Evolutionary conservation across 2,329 filamentous ascomycete species (phyloP).

Genomic region (Penicillium sp.): DNA sequence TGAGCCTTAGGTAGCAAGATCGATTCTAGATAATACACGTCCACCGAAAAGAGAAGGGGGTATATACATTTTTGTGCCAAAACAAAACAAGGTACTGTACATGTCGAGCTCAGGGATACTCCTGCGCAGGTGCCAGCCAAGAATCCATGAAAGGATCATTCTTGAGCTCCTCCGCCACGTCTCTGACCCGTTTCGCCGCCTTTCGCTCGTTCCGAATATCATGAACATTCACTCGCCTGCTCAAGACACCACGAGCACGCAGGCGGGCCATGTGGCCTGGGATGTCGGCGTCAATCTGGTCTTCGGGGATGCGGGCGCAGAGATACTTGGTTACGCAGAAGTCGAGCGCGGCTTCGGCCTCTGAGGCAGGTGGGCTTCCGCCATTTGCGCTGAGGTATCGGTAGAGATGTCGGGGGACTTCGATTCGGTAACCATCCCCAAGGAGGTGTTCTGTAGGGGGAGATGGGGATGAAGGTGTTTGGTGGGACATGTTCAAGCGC

Average conservation of each 20-base stretch:
- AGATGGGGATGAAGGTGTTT: not conserved
- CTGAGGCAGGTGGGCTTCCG: constrained; percentile 9
- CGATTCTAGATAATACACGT: not conserved
- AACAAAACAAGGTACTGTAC: not conserved
- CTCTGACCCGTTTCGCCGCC: not conserved
- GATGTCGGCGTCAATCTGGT: constrained; percentile 34
- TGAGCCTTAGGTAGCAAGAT: not conserved
- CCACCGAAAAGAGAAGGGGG: not conserved
- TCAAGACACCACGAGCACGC: constrained; percentile 14
- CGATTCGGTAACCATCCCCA: not conserved
- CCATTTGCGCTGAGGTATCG: not conserved
- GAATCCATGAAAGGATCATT: not conserved
- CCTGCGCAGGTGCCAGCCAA: not conserved
- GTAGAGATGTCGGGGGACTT: not conserved
- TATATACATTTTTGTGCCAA: constrained; percentile 9
- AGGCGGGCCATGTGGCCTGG: constrained; percentile 29
- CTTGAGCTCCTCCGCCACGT: not conserved
- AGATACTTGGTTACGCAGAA: constrained; percentile 35
- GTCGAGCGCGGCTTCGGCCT: constrained; percentile 25
- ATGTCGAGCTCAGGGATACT: not conserved
- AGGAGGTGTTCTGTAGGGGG: not conserved
- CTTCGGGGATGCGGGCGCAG: constrained; percentile 23
- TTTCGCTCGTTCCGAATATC: not conserved
- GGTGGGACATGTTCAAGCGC: not conserved
- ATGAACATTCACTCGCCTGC: not conserved